These are phyloP conservation scores for Phaeoacremonium minimum DNA, from an alignment of 2,329 filamentous ascomycete species.

Conservation along the genomic window DNA sequence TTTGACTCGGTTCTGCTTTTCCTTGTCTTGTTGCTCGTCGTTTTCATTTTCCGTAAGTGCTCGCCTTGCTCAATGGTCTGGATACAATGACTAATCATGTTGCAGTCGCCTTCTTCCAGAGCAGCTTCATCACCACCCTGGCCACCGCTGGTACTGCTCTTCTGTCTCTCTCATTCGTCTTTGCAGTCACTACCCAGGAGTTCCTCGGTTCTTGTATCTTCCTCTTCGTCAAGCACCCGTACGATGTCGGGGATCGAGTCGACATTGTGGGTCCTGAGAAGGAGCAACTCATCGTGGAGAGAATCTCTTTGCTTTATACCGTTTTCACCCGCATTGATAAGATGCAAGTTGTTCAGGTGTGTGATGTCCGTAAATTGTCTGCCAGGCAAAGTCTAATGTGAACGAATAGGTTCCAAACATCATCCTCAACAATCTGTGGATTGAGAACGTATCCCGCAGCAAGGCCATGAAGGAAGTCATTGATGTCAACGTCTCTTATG, in stretches of 20 bases:
- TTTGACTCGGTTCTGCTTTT: constrained; percentile 82
- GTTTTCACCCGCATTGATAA: constrained; percentile 82
- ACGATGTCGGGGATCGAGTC: constrained; percentile 91
- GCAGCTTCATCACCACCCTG: constrained; percentile 77
- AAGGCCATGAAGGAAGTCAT: constrained; percentile 88
- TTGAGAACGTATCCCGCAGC: constrained; percentile 89
- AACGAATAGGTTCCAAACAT: constrained; percentile 90
- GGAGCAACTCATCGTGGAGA: constrained; percentile 76
- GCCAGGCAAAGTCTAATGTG: no score
- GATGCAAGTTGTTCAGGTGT: constrained; percentile 65
- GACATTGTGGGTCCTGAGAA: constrained; percentile 60
- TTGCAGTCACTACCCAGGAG: constrained; percentile 87
- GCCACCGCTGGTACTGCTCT: constrained; percentile 88
- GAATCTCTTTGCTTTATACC: constrained; percentile 90
- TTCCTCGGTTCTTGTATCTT: constrained; percentile 98
- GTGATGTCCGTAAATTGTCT: constrained; percentile 2
- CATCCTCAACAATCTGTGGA: constrained; percentile 84
- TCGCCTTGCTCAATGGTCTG: no score
- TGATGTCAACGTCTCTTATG: constrained; percentile 75
- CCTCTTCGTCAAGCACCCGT: constrained; percentile 97
- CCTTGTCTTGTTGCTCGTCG: constrained; percentile 72
- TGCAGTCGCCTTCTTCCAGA: constrained; percentile 79
- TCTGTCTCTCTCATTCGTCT: constrained; percentile 94
- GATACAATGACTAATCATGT: no score
- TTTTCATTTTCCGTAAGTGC: constrained; percentile 74